Conservation (phyloP, 2,329 filamentous ascomycete genomes). For the Ustulina deusta region DNA sequence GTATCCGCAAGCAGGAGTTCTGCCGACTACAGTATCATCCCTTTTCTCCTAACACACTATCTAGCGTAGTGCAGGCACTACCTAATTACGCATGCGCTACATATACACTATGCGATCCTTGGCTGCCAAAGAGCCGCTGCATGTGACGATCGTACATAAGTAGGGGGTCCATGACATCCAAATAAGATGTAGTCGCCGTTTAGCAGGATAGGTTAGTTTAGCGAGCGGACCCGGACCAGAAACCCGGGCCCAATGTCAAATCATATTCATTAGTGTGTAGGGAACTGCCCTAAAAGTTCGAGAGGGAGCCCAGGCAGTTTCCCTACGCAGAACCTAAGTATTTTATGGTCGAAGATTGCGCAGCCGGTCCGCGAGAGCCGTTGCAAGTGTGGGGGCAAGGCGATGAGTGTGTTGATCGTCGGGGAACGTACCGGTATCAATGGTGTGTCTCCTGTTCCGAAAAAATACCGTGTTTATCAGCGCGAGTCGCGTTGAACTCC, state of each 20-base stretch:
- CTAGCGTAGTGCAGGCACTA: no score
- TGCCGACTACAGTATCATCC: slow-evolving; percentile 13
- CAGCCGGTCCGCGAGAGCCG: slow-evolving; percentile 1
- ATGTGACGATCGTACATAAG: slow-evolving; percentile 1
- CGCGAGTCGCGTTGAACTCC: not conserved
- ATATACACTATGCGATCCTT: not conserved
- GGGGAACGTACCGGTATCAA: no score
- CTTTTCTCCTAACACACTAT: not conserved
- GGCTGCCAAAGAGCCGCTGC: not conserved
- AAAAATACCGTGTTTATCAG: not conserved
- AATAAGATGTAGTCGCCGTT: slow-evolving; percentile 6
- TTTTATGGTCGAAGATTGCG: no score
- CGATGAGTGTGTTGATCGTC: no score
- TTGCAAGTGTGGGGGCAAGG: not conserved
- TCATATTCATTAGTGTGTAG: not conserved
- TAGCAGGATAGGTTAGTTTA: slow-evolving; percentile 5
- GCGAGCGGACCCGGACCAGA: slow-evolving; percentile 7
- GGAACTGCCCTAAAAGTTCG: slow-evolving; percentile 6
- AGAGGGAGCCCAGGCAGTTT: no score
- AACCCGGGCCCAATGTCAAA: slow-evolving; percentile 7
- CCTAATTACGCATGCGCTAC: not conserved
- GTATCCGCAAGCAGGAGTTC: slow-evolving; percentile 17
- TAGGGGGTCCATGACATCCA: not conserved
- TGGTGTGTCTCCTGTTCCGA: not conserved
- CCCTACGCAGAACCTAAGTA: no score